Conservation (phyloP, 2,329 filamentous ascomycete genomes). For the Pyrenochaeta sp. region DNA sequence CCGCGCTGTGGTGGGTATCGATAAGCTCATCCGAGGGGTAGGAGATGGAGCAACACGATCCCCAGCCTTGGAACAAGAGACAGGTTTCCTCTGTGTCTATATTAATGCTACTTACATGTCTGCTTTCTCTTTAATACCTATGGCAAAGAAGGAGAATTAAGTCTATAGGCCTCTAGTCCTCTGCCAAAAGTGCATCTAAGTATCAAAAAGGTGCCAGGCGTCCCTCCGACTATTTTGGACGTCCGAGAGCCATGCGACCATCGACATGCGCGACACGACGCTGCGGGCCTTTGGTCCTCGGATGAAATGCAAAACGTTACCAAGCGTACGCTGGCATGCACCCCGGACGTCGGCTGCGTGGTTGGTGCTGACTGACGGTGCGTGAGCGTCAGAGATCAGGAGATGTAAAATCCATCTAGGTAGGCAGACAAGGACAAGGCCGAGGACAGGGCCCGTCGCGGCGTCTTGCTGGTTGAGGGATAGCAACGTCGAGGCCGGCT, state of each 20-base stretch:
- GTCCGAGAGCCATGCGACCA: no score
- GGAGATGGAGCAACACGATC: not conserved
- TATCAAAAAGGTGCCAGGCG: no score
- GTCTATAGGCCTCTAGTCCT: no score
- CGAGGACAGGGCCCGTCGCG: not conserved
- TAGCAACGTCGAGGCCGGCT: conserved; percentile 7
- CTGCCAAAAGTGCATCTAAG: no score
- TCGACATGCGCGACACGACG: no score
- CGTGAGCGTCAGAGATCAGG: not conserved
- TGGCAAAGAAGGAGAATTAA: no score
- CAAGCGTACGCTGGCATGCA: not conserved
- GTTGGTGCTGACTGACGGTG: not conserved
- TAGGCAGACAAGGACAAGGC: no score
- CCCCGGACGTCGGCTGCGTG: not conserved
- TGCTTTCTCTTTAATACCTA: no score
- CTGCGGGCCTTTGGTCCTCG: no score
- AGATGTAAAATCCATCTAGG: not conserved
- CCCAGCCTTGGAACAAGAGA: not conserved
- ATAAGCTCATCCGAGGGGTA: not conserved
- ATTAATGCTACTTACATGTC: no score
- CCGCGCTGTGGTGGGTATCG: conserved; percentile 8
- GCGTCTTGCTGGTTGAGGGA: conserved; percentile 3
- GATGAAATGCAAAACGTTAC: conserved; percentile 2
- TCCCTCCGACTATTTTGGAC: no score
- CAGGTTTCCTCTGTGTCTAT: no score